Evolutionary conservation across 208 protist species (phyloP).

Genomic region (Leishmania tarentolae): DNA sequence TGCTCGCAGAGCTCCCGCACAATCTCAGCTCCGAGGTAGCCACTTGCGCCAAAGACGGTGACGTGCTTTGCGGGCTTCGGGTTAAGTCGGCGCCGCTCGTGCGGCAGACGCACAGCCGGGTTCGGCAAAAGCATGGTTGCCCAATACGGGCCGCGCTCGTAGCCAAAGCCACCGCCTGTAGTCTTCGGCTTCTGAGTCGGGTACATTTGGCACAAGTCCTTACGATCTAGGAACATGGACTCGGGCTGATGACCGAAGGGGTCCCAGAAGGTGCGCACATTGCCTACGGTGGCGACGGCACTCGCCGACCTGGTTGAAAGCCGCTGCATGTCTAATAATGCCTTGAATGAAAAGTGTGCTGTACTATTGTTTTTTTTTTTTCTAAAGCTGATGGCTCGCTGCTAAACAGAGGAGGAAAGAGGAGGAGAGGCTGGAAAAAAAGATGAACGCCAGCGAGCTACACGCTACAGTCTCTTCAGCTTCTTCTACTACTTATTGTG

Average conservation of each 20-base stretch:
- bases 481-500: neutral
- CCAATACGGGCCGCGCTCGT: constrained; percentile 90
- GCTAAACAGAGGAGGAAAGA: constrained; percentile 8
- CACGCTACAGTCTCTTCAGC: neutral
- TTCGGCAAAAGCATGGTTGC: constrained; percentile 89
- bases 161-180: constrained; percentile 89
- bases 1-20: constrained; percentile 91
- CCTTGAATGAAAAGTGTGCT: neutral
- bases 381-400: neutral
- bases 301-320: constrained; percentile 15
- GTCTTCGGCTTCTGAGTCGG: constrained; percentile 88
- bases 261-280: constrained; percentile 80
- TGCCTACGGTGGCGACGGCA: constrained; percentile 22
- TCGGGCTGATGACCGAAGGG: constrained; percentile 87
- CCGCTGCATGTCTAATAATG: constrained; percentile 44
- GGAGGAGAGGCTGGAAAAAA: neutral
- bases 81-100: constrained; percentile 87
- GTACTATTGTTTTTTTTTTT: neutral
- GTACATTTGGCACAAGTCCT: constrained; percentile 92
- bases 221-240: constrained; percentile 90
- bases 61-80: constrained; percentile 89
- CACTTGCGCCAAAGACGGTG: constrained; percentile 87
- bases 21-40: constrained; percentile 89
- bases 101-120: constrained; percentile 85
- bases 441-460: neutral